A percentile compares a stretch with the other conserved stretches of the same genome.
Evolutionary conservation across 345 rosid genomes (phyloP).

Genomic region (Camelina laxa): DNA sequence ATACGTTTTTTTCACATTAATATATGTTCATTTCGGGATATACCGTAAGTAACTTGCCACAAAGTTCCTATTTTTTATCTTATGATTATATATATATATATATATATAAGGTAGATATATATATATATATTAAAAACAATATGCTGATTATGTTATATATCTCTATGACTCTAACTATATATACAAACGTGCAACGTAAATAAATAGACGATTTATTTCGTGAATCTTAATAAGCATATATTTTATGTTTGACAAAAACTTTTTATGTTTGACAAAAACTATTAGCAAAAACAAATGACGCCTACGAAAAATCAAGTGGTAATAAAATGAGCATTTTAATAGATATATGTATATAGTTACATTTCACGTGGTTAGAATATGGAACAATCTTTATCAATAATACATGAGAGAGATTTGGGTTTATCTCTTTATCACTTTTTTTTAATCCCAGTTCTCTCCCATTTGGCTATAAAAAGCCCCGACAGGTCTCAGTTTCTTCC

Average conservation of each 20-base stretch:
- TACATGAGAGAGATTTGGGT: conserved; percentile 40
- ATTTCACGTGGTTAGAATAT: conserved; percentile 32
- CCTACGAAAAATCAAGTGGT: neutral
- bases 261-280: neutral
- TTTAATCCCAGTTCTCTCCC: neutral
- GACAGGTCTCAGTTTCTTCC: conserved; percentile 47
- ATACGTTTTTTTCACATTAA: conserved; percentile 4
- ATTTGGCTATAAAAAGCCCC: conserved; percentile 48
- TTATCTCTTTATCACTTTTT: neutral
- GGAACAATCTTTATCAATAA: conserved; percentile 41
- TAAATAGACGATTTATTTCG: neutral
- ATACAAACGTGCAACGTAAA: neutral
- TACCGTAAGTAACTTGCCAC: conserved; percentile 15
- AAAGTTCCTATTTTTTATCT: neutral
- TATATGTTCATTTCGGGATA: neutral
- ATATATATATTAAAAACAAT: neutral
- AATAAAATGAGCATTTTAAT: neutral
- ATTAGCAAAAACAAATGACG: neutral
- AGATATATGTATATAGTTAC: neutral
- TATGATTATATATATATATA: neutral
- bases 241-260: neutral
- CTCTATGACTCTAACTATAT: neutral
- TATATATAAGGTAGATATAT: too few species aligned
- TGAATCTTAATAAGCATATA: neutral
- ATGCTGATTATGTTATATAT: neutral